phyloP scores from a whole-genome alignment of 768 basidiomycete genomes.

The Tricholoma hemisulphureum region DNA sequence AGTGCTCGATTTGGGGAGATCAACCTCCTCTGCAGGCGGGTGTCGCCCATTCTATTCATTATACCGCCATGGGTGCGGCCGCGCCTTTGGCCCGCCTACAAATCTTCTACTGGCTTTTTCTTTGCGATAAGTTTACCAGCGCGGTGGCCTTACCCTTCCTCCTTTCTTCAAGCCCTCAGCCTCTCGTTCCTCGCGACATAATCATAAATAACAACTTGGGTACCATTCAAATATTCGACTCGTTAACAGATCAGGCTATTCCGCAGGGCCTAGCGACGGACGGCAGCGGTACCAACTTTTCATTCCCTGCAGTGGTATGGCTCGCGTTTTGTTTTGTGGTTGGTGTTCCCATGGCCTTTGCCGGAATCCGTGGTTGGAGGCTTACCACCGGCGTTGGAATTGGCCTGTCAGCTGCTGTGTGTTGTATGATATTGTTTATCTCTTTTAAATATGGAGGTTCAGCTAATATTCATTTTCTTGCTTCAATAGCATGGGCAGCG shows the following conservation, averaged over 20 bases:
- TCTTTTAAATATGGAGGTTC: not conserved
- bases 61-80: slow-evolving; percentile 7
- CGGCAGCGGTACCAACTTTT: slow-evolving; percentile 50
- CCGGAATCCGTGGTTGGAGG: slow-evolving; percentile 57
- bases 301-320: slow-evolving; percentile 55
- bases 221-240: slow-evolving; percentile 42
- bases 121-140: slow-evolving; percentile 5
- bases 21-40: not conserved
- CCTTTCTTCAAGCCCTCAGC: slow-evolving; percentile 1
- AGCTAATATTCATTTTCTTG: slow-evolving; percentile 1
- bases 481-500: slow-evolving; percentile 55
- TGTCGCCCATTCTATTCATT: slow-evolving; percentile 15
- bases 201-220: slow-evolving; percentile 37
- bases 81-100: slow-evolving; percentile 11
- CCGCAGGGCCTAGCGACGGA: slow-evolving; percentile 59
- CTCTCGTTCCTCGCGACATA: slow-evolving; percentile 14
- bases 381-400: slow-evolving; percentile 54
- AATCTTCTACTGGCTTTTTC: slow-evolving; percentile 10
- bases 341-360: slow-evolving; percentile 54
- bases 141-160: slow-evolving; percentile 3
- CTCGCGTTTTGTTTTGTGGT: slow-evolving; percentile 49
- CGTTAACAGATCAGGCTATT: slow-evolving; percentile 40
- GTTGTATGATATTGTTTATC: slow-evolving; percentile 32
- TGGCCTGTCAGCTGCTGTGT: slow-evolving; percentile 49
- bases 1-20: not conserved